These are phyloP conservation scores for Decorospora gaudefroyi DNA, from an alignment of 2,329 filamentous ascomycete species.

Conservation along the genomic window DNA sequence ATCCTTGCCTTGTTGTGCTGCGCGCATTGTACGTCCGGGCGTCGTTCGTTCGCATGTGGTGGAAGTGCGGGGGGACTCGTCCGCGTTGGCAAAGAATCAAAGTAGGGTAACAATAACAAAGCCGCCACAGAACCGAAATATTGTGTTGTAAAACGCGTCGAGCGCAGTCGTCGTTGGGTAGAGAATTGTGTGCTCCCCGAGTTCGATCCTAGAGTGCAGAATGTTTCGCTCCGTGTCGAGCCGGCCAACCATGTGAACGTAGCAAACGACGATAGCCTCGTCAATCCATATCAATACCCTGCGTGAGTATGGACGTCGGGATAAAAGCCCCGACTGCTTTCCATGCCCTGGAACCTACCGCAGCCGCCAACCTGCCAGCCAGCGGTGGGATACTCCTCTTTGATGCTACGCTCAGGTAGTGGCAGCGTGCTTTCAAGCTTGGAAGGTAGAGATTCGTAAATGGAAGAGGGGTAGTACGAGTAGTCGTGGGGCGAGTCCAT, in stretches of 20 bases:
- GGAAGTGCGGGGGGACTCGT: slow-evolving; percentile 6
- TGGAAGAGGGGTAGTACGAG: slow-evolving; percentile 53
- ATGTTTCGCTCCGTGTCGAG: slow-evolving; percentile 15
- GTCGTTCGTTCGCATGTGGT: slow-evolving; percentile 22
- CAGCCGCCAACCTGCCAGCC: slow-evolving; percentile 49
- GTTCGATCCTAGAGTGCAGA: slow-evolving; percentile 1
- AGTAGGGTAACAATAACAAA: slow-evolving; percentile 23
- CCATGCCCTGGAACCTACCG: slow-evolving; percentile 53
- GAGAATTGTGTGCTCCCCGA: slow-evolving; percentile 1
- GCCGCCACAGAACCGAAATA: slow-evolving; percentile 11
- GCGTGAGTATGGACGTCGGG: slow-evolving; percentile 51
- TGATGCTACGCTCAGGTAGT: slow-evolving; percentile 47
- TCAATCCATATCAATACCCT: slow-evolving; percentile 41
- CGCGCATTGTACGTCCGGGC: slow-evolving; percentile 25
- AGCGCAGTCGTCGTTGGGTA: slow-evolving; percentile 1
- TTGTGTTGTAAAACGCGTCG: slow-evolving; percentile 5
- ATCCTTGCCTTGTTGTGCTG: slow-evolving; percentile 22
- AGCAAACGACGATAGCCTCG: slow-evolving; percentile 11
- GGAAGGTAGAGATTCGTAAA: slow-evolving; percentile 49
- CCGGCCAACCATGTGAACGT: slow-evolving; percentile 15
- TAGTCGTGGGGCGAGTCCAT: slow-evolving; percentile 52
- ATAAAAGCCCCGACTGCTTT: slow-evolving; percentile 54
- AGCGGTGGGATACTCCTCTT: slow-evolving; percentile 49
- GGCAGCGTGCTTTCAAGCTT: slow-evolving; percentile 43
- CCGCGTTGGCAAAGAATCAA: slow-evolving; percentile 22